Base-by-base conservation (phyloP, 768 basidiomycete genomes). In the Panus rudis region DNA sequence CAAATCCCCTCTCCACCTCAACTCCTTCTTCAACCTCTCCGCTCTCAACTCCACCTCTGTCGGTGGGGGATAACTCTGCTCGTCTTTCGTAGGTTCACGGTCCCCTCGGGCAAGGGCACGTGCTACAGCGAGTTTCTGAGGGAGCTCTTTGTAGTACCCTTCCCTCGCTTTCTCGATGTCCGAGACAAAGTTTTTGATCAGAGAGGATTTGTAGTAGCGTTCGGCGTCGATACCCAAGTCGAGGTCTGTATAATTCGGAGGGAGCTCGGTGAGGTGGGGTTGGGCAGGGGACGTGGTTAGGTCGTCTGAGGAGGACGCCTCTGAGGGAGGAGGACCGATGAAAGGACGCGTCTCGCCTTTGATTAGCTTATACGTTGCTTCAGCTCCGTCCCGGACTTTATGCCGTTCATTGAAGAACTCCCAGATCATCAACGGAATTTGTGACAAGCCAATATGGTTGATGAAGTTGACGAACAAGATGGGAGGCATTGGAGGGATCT, bases 361-460 rank as follows among this genome's bases (percentile, higher is more conserved):
- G 51, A 96, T 73, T 43, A 97, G 69, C 35, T 70, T 67, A 58
- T 88, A 85, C 0, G 84, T 92, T 10, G 84, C 84, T 51, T 93
- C 81, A 8, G 86, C 83, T 24, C 94, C 94, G 11, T 75, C 63
- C 5, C 65, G 74, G n/a, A 91, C 90, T 56, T 85, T 80, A 37
- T 78, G 67, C 6, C 92, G 80, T 58, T 87, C 82, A 59, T 91
- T 92, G 69, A 96, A 97, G 64, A 92, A 92, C 50, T 81, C 87
- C 78, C 80, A 84, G 37, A 94, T 75, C 91, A 94, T 93, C 52
- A 76, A 64, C 11, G 92, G 92, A 44, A 94, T 80, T 55, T 88
- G 86, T 22, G 72, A 75, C 57, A 93, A 74, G 6, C 92, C 92
- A 41, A 94, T 71, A 51, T 82, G 73, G 55, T 91, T 78, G 28